These are phyloP conservation scores for Lachnellula subtilissima DNA, from an alignment of 2,329 filamentous ascomycete genomes.

Conservation along the genomic window DNA sequence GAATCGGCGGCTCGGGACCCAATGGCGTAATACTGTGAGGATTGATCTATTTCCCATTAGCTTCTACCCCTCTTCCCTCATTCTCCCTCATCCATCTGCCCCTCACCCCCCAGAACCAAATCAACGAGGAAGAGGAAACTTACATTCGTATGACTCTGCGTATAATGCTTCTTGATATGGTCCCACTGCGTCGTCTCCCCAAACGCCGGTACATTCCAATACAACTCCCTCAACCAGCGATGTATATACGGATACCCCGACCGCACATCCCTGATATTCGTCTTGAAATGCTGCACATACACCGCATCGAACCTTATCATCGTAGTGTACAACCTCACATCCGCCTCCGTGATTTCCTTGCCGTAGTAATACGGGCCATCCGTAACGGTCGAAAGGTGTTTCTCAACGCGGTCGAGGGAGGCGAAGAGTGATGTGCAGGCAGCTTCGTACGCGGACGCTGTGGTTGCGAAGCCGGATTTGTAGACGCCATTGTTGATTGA, in stretches of 20 bases:
- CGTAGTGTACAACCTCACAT: constrained; percentile 66
- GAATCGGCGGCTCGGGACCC: constrained; percentile 77
- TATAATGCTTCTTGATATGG: constrained; percentile 78
- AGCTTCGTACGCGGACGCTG: constrained; percentile 75
- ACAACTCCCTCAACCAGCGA: constrained; percentile 60
- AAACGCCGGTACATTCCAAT: constrained; percentile 65
- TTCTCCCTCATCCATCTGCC: too few species aligned
- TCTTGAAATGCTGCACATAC: constrained; percentile 84
- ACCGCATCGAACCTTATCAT: constrained; percentile 63
- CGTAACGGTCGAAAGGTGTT: constrained; percentile 48
- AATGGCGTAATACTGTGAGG: constrained; percentile 72
- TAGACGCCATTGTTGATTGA: constrained; percentile 68
- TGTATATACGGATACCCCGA: constrained; percentile 58
- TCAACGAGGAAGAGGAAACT: constrained; percentile 34
- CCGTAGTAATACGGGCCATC: constrained; percentile 72
- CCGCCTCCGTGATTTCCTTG: constrained; percentile 69
- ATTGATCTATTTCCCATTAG: constrained; percentile 58
- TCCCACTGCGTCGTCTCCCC: constrained; percentile 34
- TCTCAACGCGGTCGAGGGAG: constrained; percentile 71
- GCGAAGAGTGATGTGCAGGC: constrained; percentile 68
- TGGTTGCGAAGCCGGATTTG: constrained; percentile 78
- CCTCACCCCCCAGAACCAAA: constrained; percentile 23
- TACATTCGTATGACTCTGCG: constrained; percentile 64
- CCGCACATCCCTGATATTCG: constrained; percentile 46
- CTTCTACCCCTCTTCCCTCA: not conserved